Evolutionary conservation across 495 filamentous ascomycete species (phyloP).

Genomic region (Thermochaetoides thermophila): DNA sequence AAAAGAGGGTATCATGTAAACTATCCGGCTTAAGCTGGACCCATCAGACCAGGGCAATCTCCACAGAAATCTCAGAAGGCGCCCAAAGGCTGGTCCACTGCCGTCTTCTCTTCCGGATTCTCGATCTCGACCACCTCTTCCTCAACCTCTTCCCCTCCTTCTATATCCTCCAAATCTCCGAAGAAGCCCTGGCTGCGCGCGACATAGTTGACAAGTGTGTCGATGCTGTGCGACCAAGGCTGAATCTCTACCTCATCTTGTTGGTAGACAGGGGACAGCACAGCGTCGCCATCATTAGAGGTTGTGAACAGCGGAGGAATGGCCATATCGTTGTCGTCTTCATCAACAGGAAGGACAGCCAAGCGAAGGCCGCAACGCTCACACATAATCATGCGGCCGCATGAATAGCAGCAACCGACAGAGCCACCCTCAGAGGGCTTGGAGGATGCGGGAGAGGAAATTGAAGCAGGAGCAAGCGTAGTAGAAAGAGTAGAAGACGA

Average conservation of each 20-base stretch:
- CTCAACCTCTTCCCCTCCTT: constrained; percentile 7
- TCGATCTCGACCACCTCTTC: background rate
- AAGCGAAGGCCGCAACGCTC: constrained; percentile 7
- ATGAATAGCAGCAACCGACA: constrained; percentile 9
- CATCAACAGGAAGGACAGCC: constrained; percentile 1
- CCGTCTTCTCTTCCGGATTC: no score
- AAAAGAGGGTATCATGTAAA: no score
- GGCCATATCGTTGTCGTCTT: background rate
- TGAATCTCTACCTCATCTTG: constrained; percentile 6
- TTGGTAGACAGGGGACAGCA: background rate
- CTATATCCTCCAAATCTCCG: constrained; percentile 2
- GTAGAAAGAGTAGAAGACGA: constrained; percentile 15
- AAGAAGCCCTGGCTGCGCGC: constrained; percentile 6
- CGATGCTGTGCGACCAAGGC: constrained; percentile 1
- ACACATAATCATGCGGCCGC: constrained; percentile 8
- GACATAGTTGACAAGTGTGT: constrained; percentile 4
- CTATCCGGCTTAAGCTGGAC: no score
- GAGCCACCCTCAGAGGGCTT: no score
- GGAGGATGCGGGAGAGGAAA: no score
- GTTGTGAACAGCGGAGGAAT: no score
- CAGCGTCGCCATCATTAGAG: background rate
- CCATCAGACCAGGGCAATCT: no score
- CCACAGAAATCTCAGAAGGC: no score
- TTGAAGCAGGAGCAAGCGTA: constrained; percentile 2
- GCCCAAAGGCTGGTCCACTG: no score